These are phyloP conservation scores for Acer saccharum DNA, from an alignment of 345 rosid genomes.

Conservation along the genomic window DNA sequence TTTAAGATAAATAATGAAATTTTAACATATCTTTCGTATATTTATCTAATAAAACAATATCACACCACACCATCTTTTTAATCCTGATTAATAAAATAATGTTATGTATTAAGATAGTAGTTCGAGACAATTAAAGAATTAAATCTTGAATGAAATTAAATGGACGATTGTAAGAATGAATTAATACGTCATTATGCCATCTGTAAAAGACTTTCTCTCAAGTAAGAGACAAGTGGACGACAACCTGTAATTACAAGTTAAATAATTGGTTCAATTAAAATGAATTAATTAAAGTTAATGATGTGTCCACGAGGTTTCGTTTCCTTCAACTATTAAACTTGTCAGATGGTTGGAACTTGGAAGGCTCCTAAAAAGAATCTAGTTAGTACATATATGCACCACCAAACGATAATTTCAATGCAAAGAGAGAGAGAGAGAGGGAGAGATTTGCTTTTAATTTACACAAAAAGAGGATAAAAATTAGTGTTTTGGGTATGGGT, in stretches of 20 bases:
- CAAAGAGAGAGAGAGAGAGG: slow-evolving; percentile 26
- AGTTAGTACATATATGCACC: slow-evolving; percentile 20
- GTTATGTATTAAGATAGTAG: no score
- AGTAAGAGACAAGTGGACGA: background rate
- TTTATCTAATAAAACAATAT: no score
- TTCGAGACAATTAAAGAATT: no score
- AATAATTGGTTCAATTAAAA: background rate
- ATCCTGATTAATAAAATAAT: no score
- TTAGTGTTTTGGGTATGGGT: background rate
- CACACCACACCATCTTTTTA: no score
- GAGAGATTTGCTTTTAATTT: slow-evolving; percentile 27
- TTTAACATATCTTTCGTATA: no score
- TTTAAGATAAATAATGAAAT: no score
- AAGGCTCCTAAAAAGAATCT: slow-evolving; percentile 11
- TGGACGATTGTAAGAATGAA: no score
- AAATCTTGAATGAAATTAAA: no score
- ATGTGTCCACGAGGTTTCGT: background rate
- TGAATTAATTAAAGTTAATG: background rate
- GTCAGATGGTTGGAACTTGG: background rate
- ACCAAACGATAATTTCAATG: slow-evolving; percentile 18
- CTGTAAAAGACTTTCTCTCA: background rate
- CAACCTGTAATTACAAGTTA: background rate
- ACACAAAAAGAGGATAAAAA: background rate
- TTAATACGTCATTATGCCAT: no score
- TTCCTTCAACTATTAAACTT: slow-evolving; percentile 2